These are phyloP conservation scores for Pestalotiopsis sp. DNA, from an alignment of 2,329 filamentous ascomycete species.

Conservation along the genomic window DNA sequence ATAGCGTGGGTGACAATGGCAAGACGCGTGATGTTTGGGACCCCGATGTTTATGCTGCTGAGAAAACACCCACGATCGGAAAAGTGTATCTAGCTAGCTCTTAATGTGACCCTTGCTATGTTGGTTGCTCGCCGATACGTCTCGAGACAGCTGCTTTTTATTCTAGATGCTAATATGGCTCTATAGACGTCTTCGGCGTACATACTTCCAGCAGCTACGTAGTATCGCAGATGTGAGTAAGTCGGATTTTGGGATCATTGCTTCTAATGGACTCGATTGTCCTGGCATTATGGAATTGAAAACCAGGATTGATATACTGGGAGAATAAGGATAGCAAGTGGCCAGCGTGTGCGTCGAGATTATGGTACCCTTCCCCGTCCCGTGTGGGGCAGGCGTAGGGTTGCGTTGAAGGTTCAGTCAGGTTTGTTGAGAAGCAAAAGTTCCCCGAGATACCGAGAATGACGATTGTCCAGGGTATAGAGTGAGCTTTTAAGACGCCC, in stretches of 20 bases:
- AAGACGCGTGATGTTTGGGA: too few relatives aligned
- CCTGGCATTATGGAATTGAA: neutral
- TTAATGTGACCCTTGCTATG: too few relatives aligned
- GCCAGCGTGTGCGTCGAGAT: neutral
- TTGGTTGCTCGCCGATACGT: neutral
- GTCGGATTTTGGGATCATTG: neutral
- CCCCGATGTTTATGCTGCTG: too few relatives aligned
- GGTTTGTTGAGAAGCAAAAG: neutral
- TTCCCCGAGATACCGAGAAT: neutral
- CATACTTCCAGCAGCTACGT: neutral
- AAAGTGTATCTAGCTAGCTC: too few relatives aligned
- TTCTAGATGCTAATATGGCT: neutral
- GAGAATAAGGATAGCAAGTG: neutral
- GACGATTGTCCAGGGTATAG: too few relatives aligned
- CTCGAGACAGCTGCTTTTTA: neutral
- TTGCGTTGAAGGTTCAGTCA: neutral
- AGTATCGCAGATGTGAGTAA: neutral
- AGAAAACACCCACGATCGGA: too few relatives aligned
- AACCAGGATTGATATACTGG: neutral
- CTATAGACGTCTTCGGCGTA: neutral
- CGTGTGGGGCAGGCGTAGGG: neutral
- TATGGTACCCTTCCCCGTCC: neutral
- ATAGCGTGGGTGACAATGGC: too few relatives aligned
- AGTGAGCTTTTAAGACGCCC: too few relatives aligned
- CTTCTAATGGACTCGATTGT: neutral